Percentiles rank a stretch among this genome's conserved stretches.
Conservation (phyloP, 768 basidiomycete genomes). For the Saitozyma podzolica region DNA sequence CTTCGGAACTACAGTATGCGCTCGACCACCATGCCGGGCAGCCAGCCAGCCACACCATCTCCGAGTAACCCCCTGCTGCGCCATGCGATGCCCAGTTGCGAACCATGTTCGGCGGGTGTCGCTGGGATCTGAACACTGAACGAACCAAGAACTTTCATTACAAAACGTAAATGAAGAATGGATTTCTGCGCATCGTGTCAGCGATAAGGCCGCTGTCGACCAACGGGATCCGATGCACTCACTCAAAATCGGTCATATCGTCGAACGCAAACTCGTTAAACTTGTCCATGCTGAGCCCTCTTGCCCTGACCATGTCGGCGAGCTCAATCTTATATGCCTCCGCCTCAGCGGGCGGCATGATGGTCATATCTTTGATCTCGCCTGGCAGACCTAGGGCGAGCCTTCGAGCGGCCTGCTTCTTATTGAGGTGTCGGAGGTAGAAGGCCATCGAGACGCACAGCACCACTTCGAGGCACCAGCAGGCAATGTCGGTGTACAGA, state of each 20-base stretch:
- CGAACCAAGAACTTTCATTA: too few relatives aligned
- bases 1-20: too few relatives aligned
- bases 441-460: not conserved
- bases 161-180: too few relatives aligned
- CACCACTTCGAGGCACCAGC: conserved; percentile 22
- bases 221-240: not conserved
- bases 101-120: too few relatives aligned
- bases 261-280: conserved; percentile 23
- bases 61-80: too few relatives aligned
- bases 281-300: conserved; percentile 10
- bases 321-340: conserved; percentile 41
- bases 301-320: not conserved
- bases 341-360: conserved; percentile 43
- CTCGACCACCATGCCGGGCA: too few relatives aligned
- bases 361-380: conserved; percentile 40
- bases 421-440: conserved; percentile 30
- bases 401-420: conserved; percentile 34
- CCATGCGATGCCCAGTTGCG: too few relatives aligned
- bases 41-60: too few relatives aligned
- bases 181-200: too few relatives aligned
- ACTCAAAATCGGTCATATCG: conserved; percentile 27
- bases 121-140: too few relatives aligned
- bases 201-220: too few relatives aligned
- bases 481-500: conserved; percentile 44
- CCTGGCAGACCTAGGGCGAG: conserved; percentile 37